Base-by-base conservation (phyloP, 345 rosid genomes). In the Eucalyptus caleyi region DNA sequence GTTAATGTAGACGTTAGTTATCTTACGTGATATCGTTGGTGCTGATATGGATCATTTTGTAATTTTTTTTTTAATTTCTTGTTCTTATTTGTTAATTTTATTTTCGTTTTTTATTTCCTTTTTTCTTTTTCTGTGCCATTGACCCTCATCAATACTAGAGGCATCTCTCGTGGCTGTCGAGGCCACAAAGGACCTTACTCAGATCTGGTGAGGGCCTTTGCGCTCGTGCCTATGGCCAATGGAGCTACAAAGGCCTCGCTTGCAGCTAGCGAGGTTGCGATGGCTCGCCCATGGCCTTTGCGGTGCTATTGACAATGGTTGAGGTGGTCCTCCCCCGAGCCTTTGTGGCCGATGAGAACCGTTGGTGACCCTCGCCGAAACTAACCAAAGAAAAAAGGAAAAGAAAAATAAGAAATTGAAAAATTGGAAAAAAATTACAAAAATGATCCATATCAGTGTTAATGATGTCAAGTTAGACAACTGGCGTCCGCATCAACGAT, bases 1-100 rank as follows among this genome's bases (percentile, higher is more conserved):
- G 2, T 21, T 24, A 10, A 56, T 56, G 1, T 56, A 4, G 0
- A 4, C 6, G 1, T 9, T 0, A 2, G 13, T 56, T 2, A 56
- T 23, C 13, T 10, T 56, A 56, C 0, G 6, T 24, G 30, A 21
- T 3, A 56, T 1, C 0, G 0, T 56, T 56, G 12, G 2, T 24
- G 12, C 6, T 56, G 3, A 56, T 24, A 1, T 24, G 0, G 30
- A 56, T 24, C 11, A 56, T 56, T 56, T 56, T 23, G 27, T 23
- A 54, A 3, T 8, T 54, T 4, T 54, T 7, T 18, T 54, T 56
- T 54, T 54, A 51, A 53, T 19, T 19, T 53, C 24, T 19, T 53
- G 0, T 19, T 53, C 24, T 53, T 53, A 53, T 53, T 53, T 53
- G 1, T 53, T 53, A 19, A 53, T 3, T 53, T 53, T 19, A 7